phyloP scores from a whole-genome alignment of 495 filamentous ascomycete species.

The Cercophora samala region DNA sequence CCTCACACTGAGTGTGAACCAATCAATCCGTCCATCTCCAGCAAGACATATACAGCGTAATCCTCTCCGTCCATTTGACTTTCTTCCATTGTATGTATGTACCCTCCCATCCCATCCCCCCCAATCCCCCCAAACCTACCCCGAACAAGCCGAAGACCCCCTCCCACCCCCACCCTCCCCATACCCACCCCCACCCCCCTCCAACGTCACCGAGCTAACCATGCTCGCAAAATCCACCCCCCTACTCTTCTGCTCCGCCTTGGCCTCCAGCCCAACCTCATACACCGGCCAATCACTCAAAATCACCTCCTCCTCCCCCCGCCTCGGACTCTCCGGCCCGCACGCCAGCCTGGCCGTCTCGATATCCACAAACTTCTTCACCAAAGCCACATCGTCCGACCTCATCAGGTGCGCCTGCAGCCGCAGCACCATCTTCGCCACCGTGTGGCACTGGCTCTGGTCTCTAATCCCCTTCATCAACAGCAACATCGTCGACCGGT shows the following conservation, averaged over 20 bases:
- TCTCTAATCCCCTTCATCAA: constrained; percentile 39
- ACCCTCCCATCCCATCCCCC: background rate
- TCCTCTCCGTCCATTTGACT: background rate
- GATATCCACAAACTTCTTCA: constrained; percentile 25
- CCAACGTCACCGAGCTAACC: constrained; percentile 1
- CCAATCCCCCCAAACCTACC: background rate
- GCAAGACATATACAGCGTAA: background rate
- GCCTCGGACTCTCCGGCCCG: constrained; percentile 13
- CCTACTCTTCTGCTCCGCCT: constrained; percentile 13
- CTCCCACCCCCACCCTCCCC: background rate
- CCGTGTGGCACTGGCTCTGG: constrained; percentile 31
- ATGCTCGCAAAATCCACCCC: constrained; percentile 21
- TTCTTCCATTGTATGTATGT: background rate
- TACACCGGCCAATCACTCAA: constrained; percentile 29
- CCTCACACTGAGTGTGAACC: background rate
- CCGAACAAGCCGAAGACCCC: background rate
- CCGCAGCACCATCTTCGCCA: constrained; percentile 26
- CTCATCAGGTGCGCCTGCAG: constrained; percentile 26
- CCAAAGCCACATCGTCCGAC: constrained; percentile 23
- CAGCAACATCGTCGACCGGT: constrained; percentile 36
- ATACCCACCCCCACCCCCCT: background rate
- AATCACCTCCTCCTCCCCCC: constrained; percentile 24
- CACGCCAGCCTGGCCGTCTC: constrained; percentile 20
- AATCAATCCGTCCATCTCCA: background rate
- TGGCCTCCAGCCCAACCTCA: constrained; percentile 19